Conservation (phyloP, 768 basidiomycete genomes). For the Boletales sp. region DNA sequence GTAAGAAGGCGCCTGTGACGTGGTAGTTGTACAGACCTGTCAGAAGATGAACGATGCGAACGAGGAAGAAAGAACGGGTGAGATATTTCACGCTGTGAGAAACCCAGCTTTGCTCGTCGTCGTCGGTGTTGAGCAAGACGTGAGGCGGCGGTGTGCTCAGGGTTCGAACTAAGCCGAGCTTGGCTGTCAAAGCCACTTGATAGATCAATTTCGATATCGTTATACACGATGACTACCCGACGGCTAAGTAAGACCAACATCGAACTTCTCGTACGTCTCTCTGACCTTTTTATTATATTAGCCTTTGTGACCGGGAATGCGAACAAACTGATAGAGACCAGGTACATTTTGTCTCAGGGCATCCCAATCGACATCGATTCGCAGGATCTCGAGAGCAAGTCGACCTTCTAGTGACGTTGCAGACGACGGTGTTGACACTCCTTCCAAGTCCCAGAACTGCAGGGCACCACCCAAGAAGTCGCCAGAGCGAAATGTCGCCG, state of each 20-base stretch:
- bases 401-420: background rate
- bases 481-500: conserved; percentile 81
- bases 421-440: background rate
- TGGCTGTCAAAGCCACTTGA: too few species aligned
- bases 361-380: conserved; percentile 72
- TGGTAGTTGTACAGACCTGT: conserved; percentile 1
- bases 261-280: background rate
- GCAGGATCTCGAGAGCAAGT: conserved; percentile 74
- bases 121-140: conserved; percentile 14
- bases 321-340: conserved; percentile 89
- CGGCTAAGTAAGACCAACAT: conserved; percentile 22
- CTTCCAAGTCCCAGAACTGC: conserved; percentile 81
- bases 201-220: too few species aligned
- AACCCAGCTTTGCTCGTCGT: conserved; percentile 1
- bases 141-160: conserved; percentile 5
- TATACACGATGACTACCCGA: conserved; percentile 17
- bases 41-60: background rate
- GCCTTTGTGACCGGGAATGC: conserved; percentile 95
- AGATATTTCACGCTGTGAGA: too few species aligned
- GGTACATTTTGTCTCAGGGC: conserved; percentile 69
- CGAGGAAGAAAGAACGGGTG: too few species aligned
- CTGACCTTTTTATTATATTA: conserved; percentile 28
- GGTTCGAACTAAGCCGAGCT: background rate
- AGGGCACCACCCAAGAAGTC: conserved; percentile 89
- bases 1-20: background rate